phyloP scores from a whole-genome alignment of 352 stramenopile species.

The Phytopythium kandeliae region DNA sequence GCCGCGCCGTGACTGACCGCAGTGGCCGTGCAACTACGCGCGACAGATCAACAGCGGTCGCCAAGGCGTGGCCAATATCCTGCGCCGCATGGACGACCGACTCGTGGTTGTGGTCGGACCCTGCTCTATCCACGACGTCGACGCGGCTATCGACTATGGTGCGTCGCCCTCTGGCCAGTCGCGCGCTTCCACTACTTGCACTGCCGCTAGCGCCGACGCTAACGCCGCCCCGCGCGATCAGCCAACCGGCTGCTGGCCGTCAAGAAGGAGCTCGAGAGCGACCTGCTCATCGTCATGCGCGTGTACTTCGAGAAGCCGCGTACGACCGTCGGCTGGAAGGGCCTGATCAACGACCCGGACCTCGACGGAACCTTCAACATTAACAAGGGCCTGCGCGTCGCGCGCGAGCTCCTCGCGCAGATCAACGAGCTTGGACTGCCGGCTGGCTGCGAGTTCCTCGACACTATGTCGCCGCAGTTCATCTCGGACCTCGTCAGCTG shows the following conservation, averaged over 20 bases:
- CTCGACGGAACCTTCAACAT: constrained; percentile 90
- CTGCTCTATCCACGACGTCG: constrained; percentile 88
- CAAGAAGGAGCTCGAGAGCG: constrained; percentile 68
- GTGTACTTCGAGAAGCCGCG: constrained; percentile 91
- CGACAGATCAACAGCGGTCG: constrained; percentile 59
- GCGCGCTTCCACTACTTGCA: not conserved
- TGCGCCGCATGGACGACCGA: constrained; percentile 79
- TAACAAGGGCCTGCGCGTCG: constrained; percentile 86
- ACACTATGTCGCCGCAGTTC: constrained; percentile 90
- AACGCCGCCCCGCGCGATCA: not conserved
- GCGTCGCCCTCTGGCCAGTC: not conserved
- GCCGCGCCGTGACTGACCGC: not conserved
- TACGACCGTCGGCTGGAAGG: constrained; percentile 89
- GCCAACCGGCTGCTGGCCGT: constrained; percentile 60
- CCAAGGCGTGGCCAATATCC: constrained; percentile 64
- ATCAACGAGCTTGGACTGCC: constrained; percentile 87
- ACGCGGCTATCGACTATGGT: constrained; percentile 85
- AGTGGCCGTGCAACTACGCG: not conserved
- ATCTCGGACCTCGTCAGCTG: constrained; percentile 87
- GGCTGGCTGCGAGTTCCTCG: constrained; percentile 83
- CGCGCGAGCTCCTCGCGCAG: constrained; percentile 72
- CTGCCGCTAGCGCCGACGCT: not conserved
- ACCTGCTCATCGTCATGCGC: constrained; percentile 88
- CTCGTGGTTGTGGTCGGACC: constrained; percentile 81
- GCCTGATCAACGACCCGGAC: constrained; percentile 89